phyloP scores from a whole-genome alignment of 768 basidiomycete species.

The Lactarius hatsudake region DNA sequence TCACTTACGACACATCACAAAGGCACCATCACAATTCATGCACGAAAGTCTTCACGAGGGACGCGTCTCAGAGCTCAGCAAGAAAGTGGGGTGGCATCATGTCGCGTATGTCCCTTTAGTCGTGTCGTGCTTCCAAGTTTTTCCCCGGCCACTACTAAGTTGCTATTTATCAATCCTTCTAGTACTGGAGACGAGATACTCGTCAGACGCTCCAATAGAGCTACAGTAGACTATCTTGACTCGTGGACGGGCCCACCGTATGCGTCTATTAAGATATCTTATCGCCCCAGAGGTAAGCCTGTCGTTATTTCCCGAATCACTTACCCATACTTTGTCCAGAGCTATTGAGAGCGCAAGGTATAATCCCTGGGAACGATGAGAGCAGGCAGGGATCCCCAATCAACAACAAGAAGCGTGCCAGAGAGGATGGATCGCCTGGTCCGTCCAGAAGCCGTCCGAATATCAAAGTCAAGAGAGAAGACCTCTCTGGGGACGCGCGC shows the following conservation, averaged over 20 bases:
- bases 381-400: neutral
- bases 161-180: neutral
- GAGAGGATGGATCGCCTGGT: slow-evolving; percentile 1
- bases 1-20: neutral
- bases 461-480: slow-evolving; percentile 1
- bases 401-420: slow-evolving; percentile 12
- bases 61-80: slow-evolving; percentile 20
- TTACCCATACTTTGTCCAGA: slow-evolving; percentile 3
- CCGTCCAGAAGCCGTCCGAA: neutral
- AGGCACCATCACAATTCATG: too few relatives aligned
- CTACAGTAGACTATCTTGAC: neutral
- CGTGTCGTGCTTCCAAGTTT: neutral
- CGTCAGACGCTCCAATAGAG: neutral
- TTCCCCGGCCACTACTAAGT: neutral
- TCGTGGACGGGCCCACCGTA: neutral
- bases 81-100: slow-evolving; percentile 24
- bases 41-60: neutral
- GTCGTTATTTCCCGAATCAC: neutral
- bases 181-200: slow-evolving; percentile 18
- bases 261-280: slow-evolving; percentile 12
- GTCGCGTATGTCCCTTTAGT: neutral
- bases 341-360: slow-evolving; percentile 17
- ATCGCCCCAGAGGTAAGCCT: slow-evolving; percentile 19
- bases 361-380: neutral
- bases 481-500: neutral